Base-by-base conservation (phyloP, 495 filamentous ascomycete species). In the Xylaria scruposa region DNA sequence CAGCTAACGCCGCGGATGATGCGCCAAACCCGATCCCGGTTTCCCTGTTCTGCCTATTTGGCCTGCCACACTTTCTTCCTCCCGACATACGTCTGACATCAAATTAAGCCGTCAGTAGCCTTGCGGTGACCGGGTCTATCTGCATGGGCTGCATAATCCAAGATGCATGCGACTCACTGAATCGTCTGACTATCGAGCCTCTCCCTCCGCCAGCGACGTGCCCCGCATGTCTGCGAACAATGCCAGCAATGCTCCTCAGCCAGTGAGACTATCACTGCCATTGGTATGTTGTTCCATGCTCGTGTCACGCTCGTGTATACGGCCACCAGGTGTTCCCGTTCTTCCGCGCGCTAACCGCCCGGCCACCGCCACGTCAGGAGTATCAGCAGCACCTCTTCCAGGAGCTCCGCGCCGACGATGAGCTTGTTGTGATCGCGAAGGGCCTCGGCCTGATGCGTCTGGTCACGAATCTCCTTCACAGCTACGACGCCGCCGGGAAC, bases 401-500 rank as follows among this genome's bases (percentile, higher is more conserved):
- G 83, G 92, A 95, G 87, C 90, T 97, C 70, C 91, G 93, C 70
- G 83, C 89, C 64, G 93, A 97, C 82, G 96, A 99, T 93, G 93
- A 95, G 81, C 90, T 98, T 73, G 90, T 98, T 75, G 85, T 98
- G 51, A 87, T 98, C 47, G 95, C 95, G 3, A 92, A 95, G 66
- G 96, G 96, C 75, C 90, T 98, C 21, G 96, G 96, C 66, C 90
- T 98, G 21, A 88, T 98, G 67, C 93, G 93, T 61, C 84, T 98
- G 21, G 88, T 97, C 71, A 97, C 94, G 19, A 98, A 98, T 78
- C 88, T 99, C 10, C 89, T 99, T 44, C 97, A 99, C 79, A 94
- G 94, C 26, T 97, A 97, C 82, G 96, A 99, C 86, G 95, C 94
- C 3, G 94, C 94, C 8, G 96, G 97, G 6, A 95, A 95, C 81